A percentile compares a stretch with the other conserved stretches of the same genome.
phyloP scores from a whole-genome alignment of 352 stramenopile genomes.

The Pelagophyceae sp. region DNA sequence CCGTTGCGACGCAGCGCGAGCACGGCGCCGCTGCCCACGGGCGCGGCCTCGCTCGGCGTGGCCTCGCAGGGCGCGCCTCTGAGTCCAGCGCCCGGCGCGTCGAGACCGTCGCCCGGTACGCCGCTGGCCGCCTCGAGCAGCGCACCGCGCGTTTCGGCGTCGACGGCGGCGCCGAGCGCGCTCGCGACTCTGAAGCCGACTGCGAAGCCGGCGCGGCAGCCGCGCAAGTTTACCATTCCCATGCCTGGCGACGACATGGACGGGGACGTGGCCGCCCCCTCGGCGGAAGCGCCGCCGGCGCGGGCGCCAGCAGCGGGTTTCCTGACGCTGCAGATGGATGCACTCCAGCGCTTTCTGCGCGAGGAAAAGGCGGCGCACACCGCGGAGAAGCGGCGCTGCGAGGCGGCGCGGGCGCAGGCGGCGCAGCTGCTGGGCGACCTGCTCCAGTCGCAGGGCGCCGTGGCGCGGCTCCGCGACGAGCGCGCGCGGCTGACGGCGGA shows the following conservation, averaged over 20 bases:
- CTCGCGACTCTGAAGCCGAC: neutral
- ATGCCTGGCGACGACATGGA: neutral
- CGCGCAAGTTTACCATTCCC: neutral
- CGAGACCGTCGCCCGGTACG: neutral
- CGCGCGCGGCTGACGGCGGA: neutral
- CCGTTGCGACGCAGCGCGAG: no score
- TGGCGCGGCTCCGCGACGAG: neutral
- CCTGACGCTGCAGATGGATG: neutral
- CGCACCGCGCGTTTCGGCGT: neutral
- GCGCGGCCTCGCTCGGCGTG: no score
- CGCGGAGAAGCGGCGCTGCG: neutral
- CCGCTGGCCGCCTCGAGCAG: neutral
- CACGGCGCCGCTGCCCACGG: no score
- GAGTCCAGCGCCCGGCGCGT: no score
- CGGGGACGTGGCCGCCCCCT: neutral
- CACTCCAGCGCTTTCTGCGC: no score
- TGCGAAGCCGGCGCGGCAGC: no score
- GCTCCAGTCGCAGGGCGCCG: neutral
- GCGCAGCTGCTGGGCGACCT: neutral
- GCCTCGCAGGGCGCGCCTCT: no score
- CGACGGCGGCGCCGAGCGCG: neutral
- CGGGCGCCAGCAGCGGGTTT: neutral
- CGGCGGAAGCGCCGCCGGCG: neutral
- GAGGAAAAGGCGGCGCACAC: neutral
- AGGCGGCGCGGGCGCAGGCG: neutral